phyloP scores from a whole-genome alignment of 2,329 filamentous ascomycete genomes.

The Endothia cerciana region DNA sequence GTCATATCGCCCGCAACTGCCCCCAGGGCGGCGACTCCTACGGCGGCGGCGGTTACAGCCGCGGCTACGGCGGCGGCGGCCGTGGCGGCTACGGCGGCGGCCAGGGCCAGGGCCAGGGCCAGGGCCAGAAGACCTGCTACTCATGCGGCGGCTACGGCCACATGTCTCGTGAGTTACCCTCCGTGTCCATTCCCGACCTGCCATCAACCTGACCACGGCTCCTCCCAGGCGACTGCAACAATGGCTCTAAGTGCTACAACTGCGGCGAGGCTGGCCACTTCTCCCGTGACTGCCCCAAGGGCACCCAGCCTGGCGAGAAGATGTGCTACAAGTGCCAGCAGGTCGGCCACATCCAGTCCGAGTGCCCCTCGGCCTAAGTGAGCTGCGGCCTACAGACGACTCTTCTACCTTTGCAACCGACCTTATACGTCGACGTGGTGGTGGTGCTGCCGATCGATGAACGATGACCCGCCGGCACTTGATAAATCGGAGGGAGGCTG shows the following conservation, averaged over 20 bases:
- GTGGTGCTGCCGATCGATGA: constrained; percentile 23
- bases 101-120: constrained; percentile 52
- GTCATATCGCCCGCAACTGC: constrained; percentile 95
- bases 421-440: constrained; percentile 25
- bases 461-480: constrained; percentile 20
- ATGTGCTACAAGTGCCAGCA: constrained; percentile 97
- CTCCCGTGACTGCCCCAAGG: constrained; percentile 93
- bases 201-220: constrained; percentile 22
- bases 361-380: constrained; percentile 80
- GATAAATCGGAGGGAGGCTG: constrained; percentile 28
- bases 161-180: constrained; percentile 73
- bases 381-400: constrained; percentile 29
- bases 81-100: constrained; percentile 48
- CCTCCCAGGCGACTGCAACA: constrained; percentile 80
- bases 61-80: constrained; percentile 49
- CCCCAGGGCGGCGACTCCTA: constrained; percentile 57
- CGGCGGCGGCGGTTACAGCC: constrained; percentile 48
- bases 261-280: constrained; percentile 93
- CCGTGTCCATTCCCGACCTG: not conserved
- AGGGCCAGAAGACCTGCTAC: constrained; percentile 84
- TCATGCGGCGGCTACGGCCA: constrained; percentile 96
- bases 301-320: constrained; percentile 84
- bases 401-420: constrained; percentile 28
- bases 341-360: constrained; percentile 86
- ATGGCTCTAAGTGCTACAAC: constrained; percentile 99